Evolutionary conservation across 2,329 filamentous ascomycete species (phyloP).

Genomic region (Aureobasidium sp.): DNA sequence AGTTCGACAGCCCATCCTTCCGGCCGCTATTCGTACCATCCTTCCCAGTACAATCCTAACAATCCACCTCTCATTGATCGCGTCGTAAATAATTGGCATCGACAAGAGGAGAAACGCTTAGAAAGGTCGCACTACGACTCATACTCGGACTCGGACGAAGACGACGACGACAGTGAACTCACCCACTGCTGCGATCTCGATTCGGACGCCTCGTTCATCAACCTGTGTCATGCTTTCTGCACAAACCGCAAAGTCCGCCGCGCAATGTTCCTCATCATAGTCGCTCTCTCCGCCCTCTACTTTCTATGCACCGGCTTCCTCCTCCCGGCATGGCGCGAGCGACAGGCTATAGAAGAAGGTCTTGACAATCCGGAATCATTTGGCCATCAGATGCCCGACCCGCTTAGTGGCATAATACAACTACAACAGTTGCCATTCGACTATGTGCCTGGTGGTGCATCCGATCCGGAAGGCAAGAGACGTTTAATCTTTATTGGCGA

Average conservation of each 20-base stretch:
- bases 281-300: slow-evolving; percentile 26
- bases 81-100: slow-evolving; percentile 24
- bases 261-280: slow-evolving; percentile 28
- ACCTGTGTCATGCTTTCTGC: slow-evolving; percentile 18
- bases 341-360: slow-evolving; percentile 29
- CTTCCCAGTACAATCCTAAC: slow-evolving; percentile 2
- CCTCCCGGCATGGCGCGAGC: slow-evolving; percentile 31
- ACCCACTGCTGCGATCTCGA: slow-evolving; percentile 28
- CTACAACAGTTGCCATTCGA: slow-evolving; percentile 43
- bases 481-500: slow-evolving; percentile 80
- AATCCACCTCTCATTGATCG: slow-evolving; percentile 23
- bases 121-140: slow-evolving; percentile 7
- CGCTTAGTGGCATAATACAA: slow-evolving; percentile 38
- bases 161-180: slow-evolving; percentile 16
- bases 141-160: slow-evolving; percentile 12
- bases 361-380: slow-evolving; percentile 28
- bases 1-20: neutral
- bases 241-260: slow-evolving; percentile 23
- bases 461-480: slow-evolving; percentile 35
- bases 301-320: slow-evolving; percentile 33
- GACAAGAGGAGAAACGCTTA: slow-evolving; percentile 19
- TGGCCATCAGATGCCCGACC: slow-evolving; percentile 20
- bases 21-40: neutral
- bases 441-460: slow-evolving; percentile 27
- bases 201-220: slow-evolving; percentile 28